phyloP scores from a whole-genome alignment of 306 rosid genomes.

The Inga oerstediana region DNA sequence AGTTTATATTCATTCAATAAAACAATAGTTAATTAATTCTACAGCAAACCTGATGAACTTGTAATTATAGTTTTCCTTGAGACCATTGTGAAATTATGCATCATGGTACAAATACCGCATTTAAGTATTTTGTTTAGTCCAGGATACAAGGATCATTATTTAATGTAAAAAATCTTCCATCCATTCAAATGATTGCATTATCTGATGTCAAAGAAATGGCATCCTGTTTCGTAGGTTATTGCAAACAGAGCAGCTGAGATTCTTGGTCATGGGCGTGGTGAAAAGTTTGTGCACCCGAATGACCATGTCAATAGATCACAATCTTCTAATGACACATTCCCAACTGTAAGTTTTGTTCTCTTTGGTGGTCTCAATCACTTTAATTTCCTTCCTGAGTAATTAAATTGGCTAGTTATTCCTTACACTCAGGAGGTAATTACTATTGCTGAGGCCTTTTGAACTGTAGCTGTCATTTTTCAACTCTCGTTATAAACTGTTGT shows the following conservation, averaged over 20 bases:
- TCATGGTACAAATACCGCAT: background rate
- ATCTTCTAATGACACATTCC: slow-evolving; percentile 96
- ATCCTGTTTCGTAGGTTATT: slow-evolving; percentile 66
- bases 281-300: slow-evolving; percentile 92
- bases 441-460: background rate
- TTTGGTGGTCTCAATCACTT: background rate
- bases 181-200: slow-evolving; percentile 27
- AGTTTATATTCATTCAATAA: background rate
- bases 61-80: background rate
- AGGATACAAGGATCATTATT: background rate
- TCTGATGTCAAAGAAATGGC: background rate
- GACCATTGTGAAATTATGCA: slow-evolving; percentile 5
- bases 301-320: slow-evolving; percentile 99
- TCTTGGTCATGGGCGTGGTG: slow-evolving; percentile 92
- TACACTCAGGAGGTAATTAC: background rate
- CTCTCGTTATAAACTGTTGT: slow-evolving; percentile 1
- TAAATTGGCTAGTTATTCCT: background rate
- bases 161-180: background rate
- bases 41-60: background rate
- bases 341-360: slow-evolving; percentile 67
- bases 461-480: slow-evolving; percentile 3
- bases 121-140: background rate
- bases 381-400: background rate
- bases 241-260: slow-evolving; percentile 98
- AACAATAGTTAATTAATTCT: background rate